Conservation (phyloP, 352 stramenopile species). For the Saprolegnia parasitica region DNA sequence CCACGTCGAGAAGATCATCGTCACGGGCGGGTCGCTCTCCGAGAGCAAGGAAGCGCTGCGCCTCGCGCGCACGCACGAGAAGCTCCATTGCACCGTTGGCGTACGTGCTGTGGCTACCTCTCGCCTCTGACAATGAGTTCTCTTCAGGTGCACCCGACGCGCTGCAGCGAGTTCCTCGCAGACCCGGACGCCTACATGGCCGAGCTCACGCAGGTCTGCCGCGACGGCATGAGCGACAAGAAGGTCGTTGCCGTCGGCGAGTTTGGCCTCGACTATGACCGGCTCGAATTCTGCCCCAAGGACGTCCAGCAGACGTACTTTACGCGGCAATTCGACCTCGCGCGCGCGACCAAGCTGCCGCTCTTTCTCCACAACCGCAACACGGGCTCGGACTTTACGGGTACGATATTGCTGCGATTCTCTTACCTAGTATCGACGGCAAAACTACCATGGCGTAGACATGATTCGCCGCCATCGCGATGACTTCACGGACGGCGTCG, state of each 20-base stretch:
- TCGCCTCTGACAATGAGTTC: constrained; percentile 36
- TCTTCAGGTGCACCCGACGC: constrained; percentile 90
- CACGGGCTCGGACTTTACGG: constrained; percentile 88
- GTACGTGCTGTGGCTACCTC: neutral
- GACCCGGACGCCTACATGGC: constrained; percentile 60
- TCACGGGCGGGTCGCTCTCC: constrained; percentile 53
- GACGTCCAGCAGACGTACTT: constrained; percentile 91
- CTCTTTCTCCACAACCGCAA: constrained; percentile 98
- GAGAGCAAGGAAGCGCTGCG: constrained; percentile 36
- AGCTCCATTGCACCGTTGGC: constrained; percentile 61
- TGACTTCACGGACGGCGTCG: constrained; percentile 84
- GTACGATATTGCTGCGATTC: constrained; percentile 32
- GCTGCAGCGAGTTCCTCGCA: constrained; percentile 85
- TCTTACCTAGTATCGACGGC: neutral
- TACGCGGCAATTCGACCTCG: constrained; percentile 90
- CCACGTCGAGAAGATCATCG: constrained; percentile 89
- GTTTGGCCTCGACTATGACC: constrained; percentile 96
- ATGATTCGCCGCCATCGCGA: constrained; percentile 65
- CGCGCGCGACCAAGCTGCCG: constrained; percentile 72
- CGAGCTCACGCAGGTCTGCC: constrained; percentile 49
- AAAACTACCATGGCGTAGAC: constrained; percentile 35
- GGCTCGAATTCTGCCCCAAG: constrained; percentile 92
- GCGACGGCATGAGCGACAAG: constrained; percentile 49
- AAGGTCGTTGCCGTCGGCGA: constrained; percentile 93
- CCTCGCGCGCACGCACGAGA: constrained; percentile 32